phyloP scores from a whole-genome alignment of 176 grass and related monocot species.

The Tuctoria greenei region DNA sequence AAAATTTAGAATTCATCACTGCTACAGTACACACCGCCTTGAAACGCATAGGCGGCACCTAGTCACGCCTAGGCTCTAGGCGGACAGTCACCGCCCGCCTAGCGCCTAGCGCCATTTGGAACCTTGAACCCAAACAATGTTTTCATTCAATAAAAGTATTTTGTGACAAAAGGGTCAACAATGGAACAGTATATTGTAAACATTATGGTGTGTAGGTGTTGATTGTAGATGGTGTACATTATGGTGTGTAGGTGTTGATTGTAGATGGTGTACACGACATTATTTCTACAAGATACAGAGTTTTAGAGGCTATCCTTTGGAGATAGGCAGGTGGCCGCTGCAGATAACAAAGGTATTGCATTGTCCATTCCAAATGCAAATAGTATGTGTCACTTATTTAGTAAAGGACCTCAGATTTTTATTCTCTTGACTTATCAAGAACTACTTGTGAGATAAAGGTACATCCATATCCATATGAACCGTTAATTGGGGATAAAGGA shows the following conservation, averaged over 20 bases:
- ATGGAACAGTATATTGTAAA: background rate
- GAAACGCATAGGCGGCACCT: too few relatives aligned
- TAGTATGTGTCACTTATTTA: background rate
- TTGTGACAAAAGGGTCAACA: background rate
- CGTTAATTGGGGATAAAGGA: background rate
- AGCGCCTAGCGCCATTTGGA: too few relatives aligned
- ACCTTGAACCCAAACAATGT: background rate
- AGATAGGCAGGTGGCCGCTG: background rate
- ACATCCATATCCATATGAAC: constrained; percentile 1
- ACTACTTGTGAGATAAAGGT: constrained; percentile 10
- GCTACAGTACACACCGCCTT: too few relatives aligned
- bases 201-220: background rate
- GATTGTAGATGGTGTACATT: too few relatives aligned
- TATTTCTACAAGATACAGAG: background rate
- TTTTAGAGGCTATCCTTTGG: background rate
- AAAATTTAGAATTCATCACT: too few relatives aligned
- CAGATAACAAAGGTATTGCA: background rate
- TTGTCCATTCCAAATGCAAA: background rate
- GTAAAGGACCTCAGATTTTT: background rate
- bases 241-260: background rate
- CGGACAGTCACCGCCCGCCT: too few relatives aligned
- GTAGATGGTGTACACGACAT: background rate
- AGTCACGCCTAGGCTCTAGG: too few relatives aligned
- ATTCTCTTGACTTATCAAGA: background rate
- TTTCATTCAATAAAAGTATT: background rate